Evolutionary conservation across 2,329 filamentous ascomycete species (phyloP).

Genomic region (Colletotrichum tofieldiae): DNA sequence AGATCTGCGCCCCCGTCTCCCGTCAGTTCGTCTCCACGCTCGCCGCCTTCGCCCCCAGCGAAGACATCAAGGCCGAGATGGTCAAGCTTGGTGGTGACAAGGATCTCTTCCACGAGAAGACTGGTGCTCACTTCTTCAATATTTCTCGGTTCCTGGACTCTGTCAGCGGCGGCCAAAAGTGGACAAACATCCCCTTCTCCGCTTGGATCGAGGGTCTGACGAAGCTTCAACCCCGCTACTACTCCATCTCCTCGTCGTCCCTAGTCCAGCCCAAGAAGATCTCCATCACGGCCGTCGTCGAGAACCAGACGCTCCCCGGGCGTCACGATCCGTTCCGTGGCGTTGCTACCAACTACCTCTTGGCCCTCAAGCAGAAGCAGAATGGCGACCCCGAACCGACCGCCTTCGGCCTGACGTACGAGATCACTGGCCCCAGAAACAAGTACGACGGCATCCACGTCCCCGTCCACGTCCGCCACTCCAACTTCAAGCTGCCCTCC

Average conservation of each 20-base stretch:
- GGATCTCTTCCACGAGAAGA: conserved; percentile 93
- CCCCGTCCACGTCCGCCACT: conserved; percentile 95
- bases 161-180: conserved; percentile 81
- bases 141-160: conserved; percentile 87
- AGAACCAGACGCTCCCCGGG: conserved; percentile 84
- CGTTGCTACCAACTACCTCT: conserved; percentile 96
- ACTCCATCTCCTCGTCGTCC: conserved; percentile 98
- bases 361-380: conserved; percentile 97
- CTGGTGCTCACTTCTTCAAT: conserved; percentile 87
- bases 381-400: conserved; percentile 88
- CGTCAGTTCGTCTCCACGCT: conserved; percentile 94
- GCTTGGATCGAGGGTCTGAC: conserved; percentile 93
- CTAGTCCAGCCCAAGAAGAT: conserved; percentile 95
- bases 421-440: conserved; percentile 90
- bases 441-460: conserved; percentile 97
- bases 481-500: conserved; percentile 98
- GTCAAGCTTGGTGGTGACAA: conserved; percentile 91
- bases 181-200: conserved; percentile 91
- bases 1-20: conserved; percentile 94
- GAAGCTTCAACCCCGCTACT: conserved; percentile 98
- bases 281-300: conserved; percentile 94
- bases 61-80: conserved; percentile 89
- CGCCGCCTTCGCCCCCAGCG: conserved; percentile 90
- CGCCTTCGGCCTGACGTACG: conserved; percentile 87
- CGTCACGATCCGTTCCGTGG: conserved; percentile 87